Evolutionary conservation across 345 rosid species (phyloP), one percentile per base, ranked within the genome.

Genomic region (Bruguiera gymnorhiza): DNA sequence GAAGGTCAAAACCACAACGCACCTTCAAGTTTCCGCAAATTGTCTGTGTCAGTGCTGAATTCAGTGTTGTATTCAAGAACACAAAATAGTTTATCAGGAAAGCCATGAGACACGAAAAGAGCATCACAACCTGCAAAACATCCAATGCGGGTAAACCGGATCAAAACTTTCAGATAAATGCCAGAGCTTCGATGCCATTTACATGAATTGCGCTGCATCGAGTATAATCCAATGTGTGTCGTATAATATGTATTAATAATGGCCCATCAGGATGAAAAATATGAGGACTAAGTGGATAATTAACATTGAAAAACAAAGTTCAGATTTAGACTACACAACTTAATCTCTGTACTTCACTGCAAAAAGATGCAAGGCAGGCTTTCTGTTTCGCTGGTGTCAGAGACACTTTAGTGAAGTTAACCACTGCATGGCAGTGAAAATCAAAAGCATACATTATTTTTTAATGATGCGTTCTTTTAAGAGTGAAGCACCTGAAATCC

Each of bases 11-110:
- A 23, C 39, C 9, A 43, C 36, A 30, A 72, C 50, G 34, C 39
- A 63, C 80, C 80, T 68, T 68, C 66, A 77, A 15, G 65, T 77
- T 77, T 13, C 80, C 80, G 15, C 80, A 72, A 31, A 72, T 72
- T 51, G 73, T 67, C 53, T 68, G 76, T 29, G 80, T 72, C 27
- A 68, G 50, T 26, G 73, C 80, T 63, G 73, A 77, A 51, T 77
- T 77, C 32, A 77, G 39, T 34, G 80, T 51, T 59, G 76, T 72
- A 36, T 77, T 77, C 70, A 77, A 10, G 65, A 77, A 63, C 5
- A 72, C 76, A 51, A 58, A 77, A 53, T 77, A 68, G 36, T 77
- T 77, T 51, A 72, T 72, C 10, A 72, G 63, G 76, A 77, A 72
- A 63, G 76, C 73, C 70, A 64, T 51, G 39, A 72, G 53, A 53